Evolutionary conservation across 208 protist species (phyloP), one percentile per base, ranked within the genome.

Genomic region (Trypanosomatidae sp.): DNA sequence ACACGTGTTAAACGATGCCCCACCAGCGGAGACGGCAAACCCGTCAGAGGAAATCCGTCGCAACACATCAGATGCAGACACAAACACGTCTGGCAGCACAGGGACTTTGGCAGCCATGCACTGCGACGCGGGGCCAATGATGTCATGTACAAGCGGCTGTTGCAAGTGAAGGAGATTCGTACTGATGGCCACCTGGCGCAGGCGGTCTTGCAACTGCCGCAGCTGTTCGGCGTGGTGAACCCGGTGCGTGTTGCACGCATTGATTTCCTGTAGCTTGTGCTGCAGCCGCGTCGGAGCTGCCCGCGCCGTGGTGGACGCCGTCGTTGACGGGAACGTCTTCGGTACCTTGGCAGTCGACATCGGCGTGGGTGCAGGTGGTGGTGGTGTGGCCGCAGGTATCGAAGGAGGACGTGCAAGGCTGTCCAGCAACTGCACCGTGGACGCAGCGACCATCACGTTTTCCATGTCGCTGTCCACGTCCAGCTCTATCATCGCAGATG

Each of bases 31-130:
- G 7, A 36, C 43, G 25, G 66, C 33, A 25, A 6, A 1, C 9
- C 36, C 66, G 28, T 55, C 56, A 47, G 30, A 19, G 47, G 28
- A 49, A n/a, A 12, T 43, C 33, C 47, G 47, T 12, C 9, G 30
- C 49, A 62, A 9, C 55, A 49, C 53, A 10, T 47, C 28, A 13
- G 64, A 62, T 49, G 62, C 56, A 50, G 62, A 69, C 28, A 78
- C 74, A 58, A 93, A 95, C 5, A 83, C 72, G n/a, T 86, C 81
- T 1, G 88, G 91, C 69, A 95, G 76, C 44, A 82, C 71, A n/a
- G 91, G 91, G 25, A 89, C 65, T 46, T 82, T 71, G 8, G 19
- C 10, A 41, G 86, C 84, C 62, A 95, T 69, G 76, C 86, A 92
- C 33, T 73, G 25, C 52, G 74, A 60, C 12, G 65, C 71, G 9